phyloP scores from a whole-genome alignment of 225 moss, liverwort and hornwort genomes.

The Ulota crispa region DNA sequence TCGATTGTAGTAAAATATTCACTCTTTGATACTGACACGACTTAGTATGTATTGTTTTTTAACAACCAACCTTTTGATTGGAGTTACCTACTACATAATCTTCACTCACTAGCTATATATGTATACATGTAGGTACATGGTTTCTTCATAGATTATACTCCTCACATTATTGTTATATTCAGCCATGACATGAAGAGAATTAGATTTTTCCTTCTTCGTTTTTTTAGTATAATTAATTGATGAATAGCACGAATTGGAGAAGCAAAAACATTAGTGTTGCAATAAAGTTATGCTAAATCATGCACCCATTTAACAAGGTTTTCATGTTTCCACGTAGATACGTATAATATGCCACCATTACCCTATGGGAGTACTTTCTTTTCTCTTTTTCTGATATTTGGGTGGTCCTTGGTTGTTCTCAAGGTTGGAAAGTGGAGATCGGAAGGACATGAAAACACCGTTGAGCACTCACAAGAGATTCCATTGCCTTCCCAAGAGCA shows the following conservation, averaged over 20 bases:
- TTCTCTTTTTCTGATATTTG: neutral
- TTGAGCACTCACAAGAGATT: slow-evolving; percentile 35
- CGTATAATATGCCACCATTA: neutral
- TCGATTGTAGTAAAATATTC: too few relatives aligned
- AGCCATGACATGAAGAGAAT: neutral
- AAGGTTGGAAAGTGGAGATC: slow-evolving; percentile 39
- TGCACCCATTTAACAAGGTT: neutral
- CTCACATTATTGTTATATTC: neutral
- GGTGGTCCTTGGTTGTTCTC: neutral
- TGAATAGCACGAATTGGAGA: neutral
- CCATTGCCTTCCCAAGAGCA: slow-evolving; percentile 15
- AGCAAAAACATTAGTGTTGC: neutral
- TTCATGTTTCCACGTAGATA: neutral
- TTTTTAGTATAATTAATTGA: neutral
- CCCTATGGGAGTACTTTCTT: neutral
- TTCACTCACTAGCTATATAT: too few relatives aligned
- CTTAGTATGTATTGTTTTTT: neutral
- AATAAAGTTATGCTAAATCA: neutral
- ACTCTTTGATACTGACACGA: too few relatives aligned
- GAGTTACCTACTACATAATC: neutral
- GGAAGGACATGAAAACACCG: slow-evolving; percentile 34
- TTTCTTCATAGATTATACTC: neutral
- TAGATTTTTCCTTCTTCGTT: neutral
- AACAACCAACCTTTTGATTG: neutral
- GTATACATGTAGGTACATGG: neutral